Evolutionary conservation across 2,329 filamentous ascomycete species (phyloP).

Genomic region (Emericellopsis atlantica): DNA sequence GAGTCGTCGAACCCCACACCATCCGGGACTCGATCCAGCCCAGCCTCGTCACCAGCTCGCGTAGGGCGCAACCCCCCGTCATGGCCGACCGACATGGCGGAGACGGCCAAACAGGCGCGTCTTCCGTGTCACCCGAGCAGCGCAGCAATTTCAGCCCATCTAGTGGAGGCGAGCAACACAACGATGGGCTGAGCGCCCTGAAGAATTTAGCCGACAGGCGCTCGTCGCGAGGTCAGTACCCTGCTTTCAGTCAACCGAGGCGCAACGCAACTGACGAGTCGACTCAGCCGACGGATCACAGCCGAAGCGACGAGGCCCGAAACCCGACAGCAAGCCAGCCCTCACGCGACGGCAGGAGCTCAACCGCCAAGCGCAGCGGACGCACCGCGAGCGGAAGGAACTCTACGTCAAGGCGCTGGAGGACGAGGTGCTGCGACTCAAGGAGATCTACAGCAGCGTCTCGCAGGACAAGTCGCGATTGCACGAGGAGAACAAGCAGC

Average conservation of each 20-base stretch:
- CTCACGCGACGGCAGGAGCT: constrained; percentile 85
- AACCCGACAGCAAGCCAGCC: constrained; percentile 92
- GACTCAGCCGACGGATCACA: constrained; percentile 58
- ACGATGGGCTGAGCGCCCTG: background rate
- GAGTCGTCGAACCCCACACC: no score
- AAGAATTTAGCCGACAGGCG: constrained; percentile 1
- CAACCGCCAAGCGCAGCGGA: constrained; percentile 91
- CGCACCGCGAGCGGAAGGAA: constrained; percentile 93
- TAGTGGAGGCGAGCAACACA: background rate
- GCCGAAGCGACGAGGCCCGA: constrained; percentile 82
- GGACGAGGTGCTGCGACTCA: constrained; percentile 77
- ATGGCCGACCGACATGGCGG: background rate
- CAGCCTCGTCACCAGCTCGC: no score
- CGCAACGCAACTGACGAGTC: background rate
- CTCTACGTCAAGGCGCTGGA: constrained; percentile 91
- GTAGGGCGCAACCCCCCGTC: background rate
- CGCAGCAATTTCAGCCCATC: background rate
- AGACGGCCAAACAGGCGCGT: background rate
- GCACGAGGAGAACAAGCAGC: constrained; percentile 65
- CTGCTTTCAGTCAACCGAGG: background rate
- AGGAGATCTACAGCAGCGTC: constrained; percentile 67
- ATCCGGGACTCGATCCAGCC: no score
- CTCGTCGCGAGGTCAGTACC: background rate
- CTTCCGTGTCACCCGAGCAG: background rate
- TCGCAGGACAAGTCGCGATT: constrained; percentile 65